phyloP scores from a whole-genome alignment of 2,329 filamentous ascomycete genomes.

The Metarhizium brunneum region DNA sequence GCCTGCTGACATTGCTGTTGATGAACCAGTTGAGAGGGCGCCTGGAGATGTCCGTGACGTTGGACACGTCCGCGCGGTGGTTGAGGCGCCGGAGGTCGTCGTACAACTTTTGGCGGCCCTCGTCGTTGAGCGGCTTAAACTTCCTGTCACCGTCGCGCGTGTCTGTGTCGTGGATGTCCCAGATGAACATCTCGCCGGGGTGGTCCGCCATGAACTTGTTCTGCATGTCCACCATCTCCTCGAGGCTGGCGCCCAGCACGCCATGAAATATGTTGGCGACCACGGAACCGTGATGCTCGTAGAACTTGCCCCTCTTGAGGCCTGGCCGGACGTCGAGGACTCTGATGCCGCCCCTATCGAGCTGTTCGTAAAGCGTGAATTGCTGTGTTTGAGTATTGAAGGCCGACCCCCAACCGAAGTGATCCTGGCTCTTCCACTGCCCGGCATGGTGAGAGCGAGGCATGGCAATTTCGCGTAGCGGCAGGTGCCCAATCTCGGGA shows the following conservation, averaged over 20 bases:
- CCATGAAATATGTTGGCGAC: slow-evolving; percentile 14
- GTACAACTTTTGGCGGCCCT: slow-evolving; percentile 11
- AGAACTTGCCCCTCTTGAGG: slow-evolving; percentile 2
- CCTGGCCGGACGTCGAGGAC: slow-evolving; percentile 21
- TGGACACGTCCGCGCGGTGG: slow-evolving; percentile 12
- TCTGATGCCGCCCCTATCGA: slow-evolving; percentile 18
- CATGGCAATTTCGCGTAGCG: slow-evolving; percentile 20
- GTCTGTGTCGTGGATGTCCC: slow-evolving; percentile 16
- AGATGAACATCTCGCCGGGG: slow-evolving; percentile 25
- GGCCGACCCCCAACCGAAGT: slow-evolving; percentile 5
- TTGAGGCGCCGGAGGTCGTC: slow-evolving; percentile 13
- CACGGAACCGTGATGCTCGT: slow-evolving; percentile 13
- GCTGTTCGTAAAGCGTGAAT: slow-evolving; percentile 13
- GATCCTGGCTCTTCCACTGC: slow-evolving; percentile 10
- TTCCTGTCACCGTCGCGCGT: slow-evolving; percentile 1
- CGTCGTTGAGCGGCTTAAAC: not conserved
- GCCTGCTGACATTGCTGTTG: not conserved
- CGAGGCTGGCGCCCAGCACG: slow-evolving; percentile 14
- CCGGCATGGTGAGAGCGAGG: slow-evolving; percentile 23
- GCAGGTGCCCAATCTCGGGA: slow-evolving; percentile 14
- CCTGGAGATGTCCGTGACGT: slow-evolving; percentile 15
- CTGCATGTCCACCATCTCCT: slow-evolving; percentile 18
- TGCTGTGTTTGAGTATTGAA: slow-evolving; percentile 18
- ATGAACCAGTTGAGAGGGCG: slow-evolving; percentile 18
- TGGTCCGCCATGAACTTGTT: slow-evolving; percentile 18